Evolutionary conservation across 1,284 basidiomycete species (phyloP), one percentile per base, ranked within the genome.

Genomic region (Peniophora sp.): DNA sequence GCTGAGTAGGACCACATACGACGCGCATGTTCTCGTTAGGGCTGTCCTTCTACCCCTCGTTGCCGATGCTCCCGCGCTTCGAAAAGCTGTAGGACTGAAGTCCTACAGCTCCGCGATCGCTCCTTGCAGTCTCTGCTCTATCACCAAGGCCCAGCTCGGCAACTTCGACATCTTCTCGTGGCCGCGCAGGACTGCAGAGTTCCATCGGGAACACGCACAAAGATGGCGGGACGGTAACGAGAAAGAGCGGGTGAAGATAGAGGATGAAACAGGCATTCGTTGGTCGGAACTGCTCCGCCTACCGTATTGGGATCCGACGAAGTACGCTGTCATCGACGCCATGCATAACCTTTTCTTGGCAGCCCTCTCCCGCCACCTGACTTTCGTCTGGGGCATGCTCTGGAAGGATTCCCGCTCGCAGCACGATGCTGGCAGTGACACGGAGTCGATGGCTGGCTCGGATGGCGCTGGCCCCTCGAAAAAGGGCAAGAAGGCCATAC

Each of bases 321-420:
- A 23, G 3, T 67, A 61, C 25, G 35, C 65, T 0, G 53, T 68
- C 0, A 51, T 71, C 3, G 65, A 73, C 32, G 39, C 60, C 0
- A 73, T 73, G 70, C 70, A 73, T 44, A 63, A 60, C 24, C 55
- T 72, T 0, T 63, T 64, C 50, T 60, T 66, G 17, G 62, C 66
- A 2, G 45, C 67, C 6, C 46, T 67, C 23, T 50, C 62, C 23
- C 50, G 58, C n/a, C 67, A 72, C 50, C 53, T 58, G 20, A 48
- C 55, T 8, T 52, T 59, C 2, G 52, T 68, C 45, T 63, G 52
- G 57, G 61, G 39, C 6, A 41, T 41, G 39, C n/a, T 5, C 6
- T 32, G 27, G 27, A 32, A 6, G 6, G 12, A 32, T 65, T 3
- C 52, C 65, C 6, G 25, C 3, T 3, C 43, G n/a, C 24, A 48